Evolutionary conservation across 208 protist species (phyloP), one percentile per base, ranked within the genome.

Genomic region (Crithidia bombi): DNA sequence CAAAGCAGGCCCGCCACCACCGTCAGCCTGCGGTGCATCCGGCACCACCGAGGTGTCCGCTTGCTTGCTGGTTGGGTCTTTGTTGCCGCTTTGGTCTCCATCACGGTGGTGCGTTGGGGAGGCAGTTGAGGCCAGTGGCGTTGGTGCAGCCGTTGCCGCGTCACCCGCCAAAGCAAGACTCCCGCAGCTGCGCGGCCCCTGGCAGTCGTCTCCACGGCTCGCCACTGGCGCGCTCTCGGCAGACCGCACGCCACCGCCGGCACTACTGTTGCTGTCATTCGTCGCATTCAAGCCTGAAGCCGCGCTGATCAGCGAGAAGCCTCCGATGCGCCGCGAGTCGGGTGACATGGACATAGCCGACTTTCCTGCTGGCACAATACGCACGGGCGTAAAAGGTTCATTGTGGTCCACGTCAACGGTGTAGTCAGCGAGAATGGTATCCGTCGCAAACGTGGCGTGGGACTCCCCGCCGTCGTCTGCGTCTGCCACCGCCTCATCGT

Each of bases 401-500:
- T 84, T 78, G 52, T 77, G 74, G 54, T 89, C 84, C 3, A 94
- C 85, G 58, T 94, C 85, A 9, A 81, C 50, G 9, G 74, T 78
- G 63, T 89, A 94, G 72, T 91, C 78, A 19, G 78, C 64, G 28
- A 94, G 69, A 11, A 81, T 32, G 14, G 89, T 90, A 33, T 63
- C 71, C 30, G 89, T 87, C 3, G 79, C 56, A 63, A 94, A 94
- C 49, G 36, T 43, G 17, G 67, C 28, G 26, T 71, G 62, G 25
- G 65, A 36, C 38, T 66, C 44, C 5, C 39, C 38, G 21, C 10
- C 25, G 26, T 58, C 33, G 23, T 46, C 57, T 9, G 63, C n/a
- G 14, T 35, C 67, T 1, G 10, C 33, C 25, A 23, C 15, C n/a
- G 30, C 49, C n/a, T 54, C 69, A 26, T 51, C 38, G 61, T 44